A percentile compares a stretch with the other conserved stretches of the same genome.
Conservation (phyloP, 2,329 filamentous ascomycete species). For the Colletotrichum australisinense region DNA sequence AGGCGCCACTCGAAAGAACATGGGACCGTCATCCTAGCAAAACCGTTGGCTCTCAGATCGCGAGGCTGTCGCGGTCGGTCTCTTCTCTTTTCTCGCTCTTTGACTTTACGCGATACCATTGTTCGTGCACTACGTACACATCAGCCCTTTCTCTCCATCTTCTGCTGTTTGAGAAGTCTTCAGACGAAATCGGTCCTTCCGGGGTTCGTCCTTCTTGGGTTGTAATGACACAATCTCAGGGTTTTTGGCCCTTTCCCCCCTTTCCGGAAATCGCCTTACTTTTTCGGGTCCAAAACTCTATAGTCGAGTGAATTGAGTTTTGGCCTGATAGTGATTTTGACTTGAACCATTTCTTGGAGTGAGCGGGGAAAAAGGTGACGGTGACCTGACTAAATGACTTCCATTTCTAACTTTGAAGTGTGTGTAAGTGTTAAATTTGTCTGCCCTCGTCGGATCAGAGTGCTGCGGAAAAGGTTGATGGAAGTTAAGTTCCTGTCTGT, state of each 20-base stretch:
- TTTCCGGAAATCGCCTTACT: conserved; percentile 3
- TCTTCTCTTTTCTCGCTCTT: neutral
- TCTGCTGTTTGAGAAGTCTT: neutral
- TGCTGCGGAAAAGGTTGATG: neutral
- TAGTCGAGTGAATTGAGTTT: conserved; percentile 28
- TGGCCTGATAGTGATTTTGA: conserved; percentile 12
- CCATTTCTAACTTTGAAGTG: neutral
- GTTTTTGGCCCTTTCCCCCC: neutral
- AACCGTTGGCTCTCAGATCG: neutral
- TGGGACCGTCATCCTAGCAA: conserved; percentile 1
- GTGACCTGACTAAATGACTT: neutral
- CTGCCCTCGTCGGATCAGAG: neutral
- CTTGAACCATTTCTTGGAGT: neutral
- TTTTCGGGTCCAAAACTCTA: neutral
- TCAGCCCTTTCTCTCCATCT: neutral
- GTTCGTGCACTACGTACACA: neutral
- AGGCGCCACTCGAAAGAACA: neutral
- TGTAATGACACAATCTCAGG: neutral
- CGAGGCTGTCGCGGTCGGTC: neutral
- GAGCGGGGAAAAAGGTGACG: neutral
- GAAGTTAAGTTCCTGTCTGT: neutral
- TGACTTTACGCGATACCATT: neutral
- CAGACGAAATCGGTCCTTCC: neutral
- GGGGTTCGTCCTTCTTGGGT: neutral
- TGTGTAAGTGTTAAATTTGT: neutral